Conservation (phyloP, 306 rosid species). For the Arachis hypogaea region DNA sequence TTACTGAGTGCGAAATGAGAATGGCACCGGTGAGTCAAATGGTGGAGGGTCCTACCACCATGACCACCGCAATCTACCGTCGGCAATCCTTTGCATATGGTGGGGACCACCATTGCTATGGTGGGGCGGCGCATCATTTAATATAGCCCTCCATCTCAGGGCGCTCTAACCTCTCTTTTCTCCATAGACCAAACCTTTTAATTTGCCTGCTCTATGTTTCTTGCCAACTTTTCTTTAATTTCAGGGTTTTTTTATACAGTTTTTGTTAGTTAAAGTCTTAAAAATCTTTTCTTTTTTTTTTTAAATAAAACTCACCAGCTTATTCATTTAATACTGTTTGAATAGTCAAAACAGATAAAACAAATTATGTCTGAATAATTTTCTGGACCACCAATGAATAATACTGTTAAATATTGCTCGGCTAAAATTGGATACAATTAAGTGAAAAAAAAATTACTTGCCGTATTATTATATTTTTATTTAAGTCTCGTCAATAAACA, state of each 20-base stretch:
- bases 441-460: no score
- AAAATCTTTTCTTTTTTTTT: no score
- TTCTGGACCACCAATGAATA: neutral
- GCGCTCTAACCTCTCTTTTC: neutral
- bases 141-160: neutral
- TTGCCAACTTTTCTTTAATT: no score
- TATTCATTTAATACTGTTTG: neutral
- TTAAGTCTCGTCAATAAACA: no score
- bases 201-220: no score
- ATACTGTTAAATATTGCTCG: neutral
- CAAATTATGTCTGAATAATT: neutral
- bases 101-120: slow-evolving; percentile 32
- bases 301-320: neutral
- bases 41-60: slow-evolving; percentile 20
- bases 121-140: slow-evolving; percentile 32
- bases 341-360: neutral
- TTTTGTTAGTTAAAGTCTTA: no score
- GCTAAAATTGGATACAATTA: no score
- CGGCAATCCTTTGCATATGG: slow-evolving; percentile 16
- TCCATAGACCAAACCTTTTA: neutral
- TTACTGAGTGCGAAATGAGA: no score
- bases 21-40: neutral
- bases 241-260: neutral
- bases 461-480: no score
- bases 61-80: slow-evolving; percentile 8